Evolutionary conservation across 2,329 filamentous ascomycete genomes (phyloP).

Genomic region (Lachnellula hyalina): DNA sequence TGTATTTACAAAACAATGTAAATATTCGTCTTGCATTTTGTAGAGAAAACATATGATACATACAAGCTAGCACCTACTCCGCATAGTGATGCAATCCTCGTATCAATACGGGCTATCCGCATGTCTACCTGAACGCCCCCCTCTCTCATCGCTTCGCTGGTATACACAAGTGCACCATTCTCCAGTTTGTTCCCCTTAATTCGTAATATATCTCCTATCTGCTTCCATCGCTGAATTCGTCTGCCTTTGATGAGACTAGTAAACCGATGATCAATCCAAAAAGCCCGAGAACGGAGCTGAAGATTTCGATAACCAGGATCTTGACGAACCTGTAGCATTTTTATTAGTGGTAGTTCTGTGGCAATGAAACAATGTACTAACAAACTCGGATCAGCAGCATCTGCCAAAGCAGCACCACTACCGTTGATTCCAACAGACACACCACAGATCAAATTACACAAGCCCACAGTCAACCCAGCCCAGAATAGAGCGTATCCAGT

Average conservation of each 20-base stretch:
- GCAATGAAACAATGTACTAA: slow-evolving; percentile 43
- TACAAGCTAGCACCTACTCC: slow-evolving; percentile 18
- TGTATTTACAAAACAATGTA: background rate
- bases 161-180: slow-evolving; percentile 17
- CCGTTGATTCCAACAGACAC: slow-evolving; percentile 97
- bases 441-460: slow-evolving; percentile 95
- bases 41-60: slow-evolving; percentile 20
- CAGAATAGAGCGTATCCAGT: slow-evolving; percentile 96
- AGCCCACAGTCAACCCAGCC: slow-evolving; percentile 87
- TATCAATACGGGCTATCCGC: slow-evolving; percentile 11
- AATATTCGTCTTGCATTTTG: background rate
- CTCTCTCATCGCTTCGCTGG: slow-evolving; percentile 9
- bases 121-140: slow-evolving; percentile 22
- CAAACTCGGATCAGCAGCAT: slow-evolving; percentile 88
- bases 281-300: slow-evolving; percentile 92
- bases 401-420: slow-evolving; percentile 89
- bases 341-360: slow-evolving; percentile 9
- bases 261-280: slow-evolving; percentile 96
- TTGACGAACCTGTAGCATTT: slow-evolving; percentile 74
- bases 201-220: no score
- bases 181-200: slow-evolving; percentile 41
- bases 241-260: slow-evolving; percentile 77
- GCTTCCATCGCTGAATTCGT: slow-evolving; percentile 38
- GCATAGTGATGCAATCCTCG: slow-evolving; percentile 13
- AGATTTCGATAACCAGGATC: slow-evolving; percentile 98